phyloP scores from a whole-genome alignment of 1,284 basidiomycete genomes.

The Wallemia hederae region DNA sequence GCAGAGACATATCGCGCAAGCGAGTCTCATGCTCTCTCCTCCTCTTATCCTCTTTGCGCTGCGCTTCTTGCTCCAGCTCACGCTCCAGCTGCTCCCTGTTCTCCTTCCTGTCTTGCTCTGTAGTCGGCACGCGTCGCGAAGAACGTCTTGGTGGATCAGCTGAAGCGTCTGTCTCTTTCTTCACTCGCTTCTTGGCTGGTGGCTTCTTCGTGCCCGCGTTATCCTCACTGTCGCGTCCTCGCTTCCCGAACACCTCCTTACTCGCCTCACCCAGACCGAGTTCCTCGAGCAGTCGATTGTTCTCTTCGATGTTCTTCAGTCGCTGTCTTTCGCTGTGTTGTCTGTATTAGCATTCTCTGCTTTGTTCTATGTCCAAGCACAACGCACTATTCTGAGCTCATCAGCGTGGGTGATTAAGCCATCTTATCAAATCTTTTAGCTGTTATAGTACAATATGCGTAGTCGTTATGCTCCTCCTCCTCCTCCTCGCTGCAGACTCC shows the following conservation, averaged over 20 bases:
- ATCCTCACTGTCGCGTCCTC: not conserved
- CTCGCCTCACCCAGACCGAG: not conserved
- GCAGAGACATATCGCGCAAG: not conserved
- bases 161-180: not conserved
- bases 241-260: not conserved
- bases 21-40: not conserved
- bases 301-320: not conserved
- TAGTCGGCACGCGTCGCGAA: not conserved
- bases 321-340: not conserved
- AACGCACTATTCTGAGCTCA: not conserved
- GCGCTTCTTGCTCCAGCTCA: not conserved
- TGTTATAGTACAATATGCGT: too few species aligned
- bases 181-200: not conserved
- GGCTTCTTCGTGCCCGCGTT: not conserved
- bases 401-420: too few species aligned
- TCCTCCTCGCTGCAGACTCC: not conserved
- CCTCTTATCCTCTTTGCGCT: not conserved
- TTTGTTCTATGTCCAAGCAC: too few species aligned
- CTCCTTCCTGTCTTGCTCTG: not conserved
- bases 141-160: not conserved
- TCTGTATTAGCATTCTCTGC: too few species aligned
- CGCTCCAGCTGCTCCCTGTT: not conserved
- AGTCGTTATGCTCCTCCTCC: too few species aligned
- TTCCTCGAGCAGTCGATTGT: not conserved
- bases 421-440: too few species aligned